Conservation (phyloP, 192 early-diverging fungal genomes). For the Rhizoclosmatium globosum region DNA sequence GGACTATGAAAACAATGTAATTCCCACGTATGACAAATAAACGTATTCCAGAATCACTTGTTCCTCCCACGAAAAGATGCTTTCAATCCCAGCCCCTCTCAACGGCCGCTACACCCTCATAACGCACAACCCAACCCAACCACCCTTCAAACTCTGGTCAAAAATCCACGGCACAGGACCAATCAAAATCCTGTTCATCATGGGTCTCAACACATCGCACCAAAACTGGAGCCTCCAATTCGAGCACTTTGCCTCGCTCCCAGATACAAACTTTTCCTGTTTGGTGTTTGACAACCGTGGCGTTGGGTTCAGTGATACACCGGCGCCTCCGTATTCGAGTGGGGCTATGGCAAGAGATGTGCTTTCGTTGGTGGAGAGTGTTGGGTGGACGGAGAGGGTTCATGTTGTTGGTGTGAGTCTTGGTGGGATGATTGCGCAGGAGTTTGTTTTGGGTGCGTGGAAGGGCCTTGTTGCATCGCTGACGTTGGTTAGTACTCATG, state of each 20-base stretch:
- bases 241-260: slow-evolving; percentile 68
- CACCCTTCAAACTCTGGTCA: slow-evolving; percentile 74
- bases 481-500: slow-evolving; percentile 65
- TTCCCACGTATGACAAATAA: no score
- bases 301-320: slow-evolving; percentile 64
- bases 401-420: slow-evolving; percentile 84
- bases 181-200: slow-evolving; percentile 74
- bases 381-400: slow-evolving; percentile 75
- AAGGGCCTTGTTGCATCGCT: slow-evolving; percentile 62
- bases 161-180: slow-evolving; percentile 79
- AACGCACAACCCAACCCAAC: slow-evolving; percentile 28
- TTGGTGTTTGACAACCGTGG: slow-evolving; percentile 91
- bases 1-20: no score
- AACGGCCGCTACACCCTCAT: slow-evolving; percentile 41
- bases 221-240: slow-evolving; percentile 65
- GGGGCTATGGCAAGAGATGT: slow-evolving; percentile 84
- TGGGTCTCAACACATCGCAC: slow-evolving; percentile 61
- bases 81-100: neutral
- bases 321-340: slow-evolving; percentile 60
- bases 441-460: slow-evolving; percentile 67
- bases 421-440: slow-evolving; percentile 85
- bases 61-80: no score
- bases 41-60: no score
- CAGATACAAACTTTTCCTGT: slow-evolving; percentile 65
- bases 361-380: slow-evolving; percentile 68